A percentile compares a stretch with the other conserved stretches of the same genome.
These are phyloP conservation scores for Basipetospora chlamydospora DNA, from an alignment of 2,329 filamentous ascomycete genomes.

Conservation along the genomic window DNA sequence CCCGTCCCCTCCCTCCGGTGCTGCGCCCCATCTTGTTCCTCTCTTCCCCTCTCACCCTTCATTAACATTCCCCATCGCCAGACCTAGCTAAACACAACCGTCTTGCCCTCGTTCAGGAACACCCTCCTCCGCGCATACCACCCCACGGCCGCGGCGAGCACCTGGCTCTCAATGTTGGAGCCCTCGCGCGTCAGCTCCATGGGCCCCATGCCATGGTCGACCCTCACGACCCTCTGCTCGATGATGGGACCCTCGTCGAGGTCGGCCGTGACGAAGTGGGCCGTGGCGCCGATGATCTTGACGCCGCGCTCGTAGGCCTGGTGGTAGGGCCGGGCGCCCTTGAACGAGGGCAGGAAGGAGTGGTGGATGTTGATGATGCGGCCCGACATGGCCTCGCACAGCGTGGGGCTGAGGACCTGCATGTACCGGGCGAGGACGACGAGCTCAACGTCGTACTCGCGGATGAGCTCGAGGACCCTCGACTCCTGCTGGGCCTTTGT, in stretches of 20 bases:
- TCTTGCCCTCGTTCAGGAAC: slow-evolving; percentile 67
- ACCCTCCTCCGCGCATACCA: slow-evolving; percentile 69
- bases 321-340: slow-evolving; percentile 78
- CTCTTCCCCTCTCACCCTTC: too few species aligned
- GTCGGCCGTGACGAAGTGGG: slow-evolving; percentile 75
- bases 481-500: slow-evolving; percentile 63
- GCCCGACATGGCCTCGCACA: slow-evolving; percentile 60
- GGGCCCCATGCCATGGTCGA: slow-evolving; percentile 62
- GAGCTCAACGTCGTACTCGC: slow-evolving; percentile 56
- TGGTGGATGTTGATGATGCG: slow-evolving; percentile 89
- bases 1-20: too few species aligned
- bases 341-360: slow-evolving; percentile 74
- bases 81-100: slow-evolving; percentile 53
- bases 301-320: slow-evolving; percentile 77
- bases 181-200: slow-evolving; percentile 68
- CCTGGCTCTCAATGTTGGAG: slow-evolving; percentile 72
- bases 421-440: slow-evolving; percentile 75
- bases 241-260: slow-evolving; percentile 80
- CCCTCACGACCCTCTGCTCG: slow-evolving; percentile 65
- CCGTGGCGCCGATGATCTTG: slow-evolving; percentile 78
- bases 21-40: too few species aligned
- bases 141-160: slow-evolving; percentile 67
- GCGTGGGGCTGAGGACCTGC: slow-evolving; percentile 42
- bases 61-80: too few species aligned
- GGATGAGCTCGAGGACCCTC: slow-evolving; percentile 55